phyloP scores from a whole-genome alignment of 352 stramenopile genomes.

The Phytophthora capsici region DNA sequence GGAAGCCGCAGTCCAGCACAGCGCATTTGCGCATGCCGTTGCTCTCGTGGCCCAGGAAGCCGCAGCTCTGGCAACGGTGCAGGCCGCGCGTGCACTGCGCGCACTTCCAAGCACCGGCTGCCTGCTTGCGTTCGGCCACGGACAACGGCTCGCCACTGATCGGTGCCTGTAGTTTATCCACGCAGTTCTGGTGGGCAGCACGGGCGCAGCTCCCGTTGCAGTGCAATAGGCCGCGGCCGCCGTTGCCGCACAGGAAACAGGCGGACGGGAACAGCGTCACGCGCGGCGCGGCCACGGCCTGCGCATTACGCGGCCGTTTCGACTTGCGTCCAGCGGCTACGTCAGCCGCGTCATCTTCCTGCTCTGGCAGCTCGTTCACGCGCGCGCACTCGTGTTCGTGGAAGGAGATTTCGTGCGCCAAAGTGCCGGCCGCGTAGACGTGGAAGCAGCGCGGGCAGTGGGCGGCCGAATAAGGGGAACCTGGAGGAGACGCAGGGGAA shows the following conservation, averaged over 20 bases:
- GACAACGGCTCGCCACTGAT: constrained; percentile 13
- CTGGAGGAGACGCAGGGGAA: constrained; percentile 7
- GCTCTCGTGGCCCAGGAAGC: constrained; percentile 69
- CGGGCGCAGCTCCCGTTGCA: constrained; percentile 66
- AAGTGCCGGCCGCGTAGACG: constrained; percentile 57
- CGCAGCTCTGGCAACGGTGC: constrained; percentile 68
- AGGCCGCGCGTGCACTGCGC: constrained; percentile 66
- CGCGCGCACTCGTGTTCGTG: constrained; percentile 82
- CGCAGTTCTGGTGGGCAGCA: constrained; percentile 64
- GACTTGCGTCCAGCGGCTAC: background rate
- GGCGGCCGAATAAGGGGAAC: constrained; percentile 16
- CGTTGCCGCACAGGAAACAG: constrained; percentile 65
- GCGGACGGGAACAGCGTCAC: constrained; percentile 59
- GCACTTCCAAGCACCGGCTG: constrained; percentile 61
- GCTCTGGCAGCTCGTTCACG: constrained; percentile 45
- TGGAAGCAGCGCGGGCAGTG: constrained; percentile 69
- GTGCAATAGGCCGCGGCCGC: constrained; percentile 58
- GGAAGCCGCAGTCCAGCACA: constrained; percentile 61
- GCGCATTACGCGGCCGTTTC: constrained; percentile 40
- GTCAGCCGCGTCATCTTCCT: background rate
- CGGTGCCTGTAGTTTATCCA: constrained; percentile 57
- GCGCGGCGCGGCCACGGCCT: constrained; percentile 5
- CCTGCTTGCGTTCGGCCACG: constrained; percentile 37
- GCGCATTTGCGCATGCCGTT: constrained; percentile 60
- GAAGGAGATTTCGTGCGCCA: constrained; percentile 70